These are phyloP conservation scores for Penicillium expansum DNA, from an alignment of 2,329 filamentous ascomycete species.

Conservation along the genomic window DNA sequence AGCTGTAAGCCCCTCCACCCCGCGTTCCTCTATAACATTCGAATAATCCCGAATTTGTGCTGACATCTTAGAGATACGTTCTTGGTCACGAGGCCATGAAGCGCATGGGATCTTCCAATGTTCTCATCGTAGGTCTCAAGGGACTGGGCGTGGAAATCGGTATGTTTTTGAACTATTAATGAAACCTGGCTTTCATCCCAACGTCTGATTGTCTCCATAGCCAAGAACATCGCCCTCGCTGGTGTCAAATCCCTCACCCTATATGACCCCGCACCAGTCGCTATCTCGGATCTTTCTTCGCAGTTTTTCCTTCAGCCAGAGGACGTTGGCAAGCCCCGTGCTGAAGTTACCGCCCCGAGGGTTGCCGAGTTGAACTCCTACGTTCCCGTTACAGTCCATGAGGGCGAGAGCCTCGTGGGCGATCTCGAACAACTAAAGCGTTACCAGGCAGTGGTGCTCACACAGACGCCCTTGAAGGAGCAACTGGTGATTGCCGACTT, in stretches of 20 bases:
- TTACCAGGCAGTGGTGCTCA: conserved; percentile 91
- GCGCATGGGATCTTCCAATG: conserved; percentile 94
- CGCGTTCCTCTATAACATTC: background rate
- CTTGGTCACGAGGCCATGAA: conserved; percentile 88
- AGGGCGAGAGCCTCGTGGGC: conserved; percentile 62
- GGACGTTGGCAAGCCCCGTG: conserved; percentile 90
- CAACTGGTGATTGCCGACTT: conserved; percentile 87
- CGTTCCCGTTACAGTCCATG: conserved; percentile 79
- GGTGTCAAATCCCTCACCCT: conserved; percentile 96
- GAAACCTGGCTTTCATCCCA: background rate
- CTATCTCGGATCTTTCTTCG: conserved; percentile 85
- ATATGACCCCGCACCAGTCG: conserved; percentile 80
- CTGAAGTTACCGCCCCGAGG: conserved; percentile 78
- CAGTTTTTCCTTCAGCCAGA: conserved; percentile 91
- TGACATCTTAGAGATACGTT: conserved; percentile 52
- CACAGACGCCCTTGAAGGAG: conserved; percentile 73
- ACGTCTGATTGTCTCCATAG: conserved; percentile 40
- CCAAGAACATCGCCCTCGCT: conserved; percentile 96
- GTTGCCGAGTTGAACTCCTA: conserved; percentile 96
- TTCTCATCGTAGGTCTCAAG: conserved; percentile 87
- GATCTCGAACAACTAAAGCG: conserved; percentile 80
- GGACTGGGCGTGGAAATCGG: conserved; percentile 91
- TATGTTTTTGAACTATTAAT: conserved; percentile 28
- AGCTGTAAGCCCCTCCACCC: conserved; percentile 52
- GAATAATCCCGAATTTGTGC: conserved; percentile 2